Conservation (phyloP, 139 green algal genomes). For the Chlorella sp. region DNA sequence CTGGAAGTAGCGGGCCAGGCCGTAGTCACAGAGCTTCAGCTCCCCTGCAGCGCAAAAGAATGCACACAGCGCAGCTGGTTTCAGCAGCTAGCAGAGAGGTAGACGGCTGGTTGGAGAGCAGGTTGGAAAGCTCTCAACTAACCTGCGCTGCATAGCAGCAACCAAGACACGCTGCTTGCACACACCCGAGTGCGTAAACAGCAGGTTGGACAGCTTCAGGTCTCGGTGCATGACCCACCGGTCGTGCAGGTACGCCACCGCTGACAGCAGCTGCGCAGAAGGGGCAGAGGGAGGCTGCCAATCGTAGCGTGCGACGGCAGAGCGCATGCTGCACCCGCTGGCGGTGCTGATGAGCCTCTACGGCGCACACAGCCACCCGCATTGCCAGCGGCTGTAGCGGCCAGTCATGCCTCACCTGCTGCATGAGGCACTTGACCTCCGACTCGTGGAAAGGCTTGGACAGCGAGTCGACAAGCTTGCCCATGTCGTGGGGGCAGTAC, state of each 20-base stretch:
- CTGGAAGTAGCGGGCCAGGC: conserved; percentile 66
- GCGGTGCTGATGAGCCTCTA: no score
- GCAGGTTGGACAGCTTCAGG: conserved; percentile 82
- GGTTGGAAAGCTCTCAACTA: no score
- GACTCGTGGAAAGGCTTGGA: conserved; percentile 51
- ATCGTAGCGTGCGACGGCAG: no score
- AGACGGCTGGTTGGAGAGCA: no score
- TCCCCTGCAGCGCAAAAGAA: neutral
- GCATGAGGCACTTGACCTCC: conserved; percentile 78
- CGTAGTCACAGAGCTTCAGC: conserved; percentile 72
- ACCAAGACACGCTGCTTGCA: no score
- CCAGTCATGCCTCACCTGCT: conserved; percentile 66
- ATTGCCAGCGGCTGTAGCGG: no score
- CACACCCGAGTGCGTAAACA: conserved; percentile 38
- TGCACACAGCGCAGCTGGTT: no score
- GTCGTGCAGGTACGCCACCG: conserved; percentile 73
- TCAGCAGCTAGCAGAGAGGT: no score
- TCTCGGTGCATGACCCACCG: conserved; percentile 78
- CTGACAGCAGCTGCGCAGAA: conserved; percentile 68
- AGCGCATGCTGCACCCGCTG: no score
- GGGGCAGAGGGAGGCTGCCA: neutral
- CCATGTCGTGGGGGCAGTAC: conserved; percentile 85
- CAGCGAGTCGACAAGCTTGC: conserved; percentile 72
- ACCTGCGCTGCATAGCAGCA: no score
- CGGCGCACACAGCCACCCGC: no score